A percentile compares a stretch with the other conserved stretches of the same genome.
Conservation (phyloP, 768 basidiomycete species). For the Podaxis sp. region DNA sequence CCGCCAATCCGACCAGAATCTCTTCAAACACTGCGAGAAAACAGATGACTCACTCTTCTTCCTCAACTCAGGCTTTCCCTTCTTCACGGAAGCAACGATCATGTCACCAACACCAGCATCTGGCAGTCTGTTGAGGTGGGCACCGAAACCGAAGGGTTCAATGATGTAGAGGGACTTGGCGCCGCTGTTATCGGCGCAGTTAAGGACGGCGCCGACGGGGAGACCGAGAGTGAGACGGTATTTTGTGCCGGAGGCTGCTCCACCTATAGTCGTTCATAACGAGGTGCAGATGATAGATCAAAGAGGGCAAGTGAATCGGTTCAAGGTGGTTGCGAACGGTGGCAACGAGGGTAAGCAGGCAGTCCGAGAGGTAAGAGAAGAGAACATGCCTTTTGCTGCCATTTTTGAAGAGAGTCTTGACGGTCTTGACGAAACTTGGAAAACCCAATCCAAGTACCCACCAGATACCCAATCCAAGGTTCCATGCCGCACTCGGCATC, state of each 20-base stretch:
- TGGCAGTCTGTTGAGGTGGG: constrained; percentile 94
- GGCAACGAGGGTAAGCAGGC: no score
- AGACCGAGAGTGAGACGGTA: constrained; percentile 94
- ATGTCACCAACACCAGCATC: constrained; percentile 95
- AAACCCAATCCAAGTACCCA: background rate
- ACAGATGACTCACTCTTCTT: constrained; percentile 83
- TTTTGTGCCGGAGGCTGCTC: constrained; percentile 85
- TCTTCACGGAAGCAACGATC: constrained; percentile 97
- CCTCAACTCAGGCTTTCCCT: constrained; percentile 98
- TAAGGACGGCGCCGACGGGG: constrained; percentile 90
- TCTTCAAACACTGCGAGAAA: background rate
- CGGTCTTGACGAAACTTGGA: constrained; percentile 18
- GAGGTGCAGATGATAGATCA: no score
- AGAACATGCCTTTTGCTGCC: constrained; percentile 25
- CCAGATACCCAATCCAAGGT: constrained; percentile 16
- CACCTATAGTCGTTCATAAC: constrained; percentile 26
- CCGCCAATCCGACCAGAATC: background rate
- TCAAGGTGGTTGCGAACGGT: no score
- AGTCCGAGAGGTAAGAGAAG: background rate
- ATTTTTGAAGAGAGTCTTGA: constrained; percentile 27
- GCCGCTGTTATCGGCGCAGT: constrained; percentile 99
- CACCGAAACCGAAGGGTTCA: constrained; percentile 93
- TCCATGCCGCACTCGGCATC: constrained; percentile 19
- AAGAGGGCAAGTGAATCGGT: no score
- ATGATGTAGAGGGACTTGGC: constrained; percentile 95